Conservation (phyloP, 1,284 basidiomycete genomes). For the Ustilago nuda region DNA sequence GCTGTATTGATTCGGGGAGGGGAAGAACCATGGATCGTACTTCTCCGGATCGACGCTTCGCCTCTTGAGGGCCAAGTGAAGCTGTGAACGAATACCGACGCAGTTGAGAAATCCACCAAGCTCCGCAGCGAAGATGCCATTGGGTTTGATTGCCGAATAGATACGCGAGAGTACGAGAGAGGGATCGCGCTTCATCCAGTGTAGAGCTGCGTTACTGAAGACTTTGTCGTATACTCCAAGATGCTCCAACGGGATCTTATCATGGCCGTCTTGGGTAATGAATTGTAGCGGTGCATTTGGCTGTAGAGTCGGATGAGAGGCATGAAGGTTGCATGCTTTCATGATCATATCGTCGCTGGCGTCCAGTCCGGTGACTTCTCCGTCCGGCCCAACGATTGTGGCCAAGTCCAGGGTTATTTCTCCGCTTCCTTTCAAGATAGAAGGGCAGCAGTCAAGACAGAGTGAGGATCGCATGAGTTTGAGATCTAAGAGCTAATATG, state of each 20-base stretch:
- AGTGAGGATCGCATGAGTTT: neutral
- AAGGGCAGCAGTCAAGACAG: neutral
- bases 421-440: constrained; percentile 28
- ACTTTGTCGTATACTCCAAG: constrained; percentile 32
- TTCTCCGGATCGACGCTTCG: constrained; percentile 15
- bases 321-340: constrained; percentile 12
- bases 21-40: constrained; percentile 48
- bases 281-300: constrained; percentile 2
- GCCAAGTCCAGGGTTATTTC: constrained; percentile 40
- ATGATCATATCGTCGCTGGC: constrained; percentile 42
- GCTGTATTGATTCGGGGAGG: constrained; percentile 21
- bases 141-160: constrained; percentile 4
- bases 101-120: constrained; percentile 42
- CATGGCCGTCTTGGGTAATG: constrained; percentile 31
- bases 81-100: constrained; percentile 30
- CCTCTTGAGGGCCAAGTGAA: constrained; percentile 12
- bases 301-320: neutral
- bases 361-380: constrained; percentile 33
- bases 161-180: constrained; percentile 11
- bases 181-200: constrained; percentile 45
- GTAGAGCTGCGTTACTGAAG: constrained; percentile 50
- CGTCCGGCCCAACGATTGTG: constrained; percentile 9
- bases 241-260: neutral
- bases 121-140: constrained; percentile 38
- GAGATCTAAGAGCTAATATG: no score